Evolutionary conservation across 2,329 filamentous ascomycete species (phyloP).

Genomic region (Sporothrix globosa): DNA sequence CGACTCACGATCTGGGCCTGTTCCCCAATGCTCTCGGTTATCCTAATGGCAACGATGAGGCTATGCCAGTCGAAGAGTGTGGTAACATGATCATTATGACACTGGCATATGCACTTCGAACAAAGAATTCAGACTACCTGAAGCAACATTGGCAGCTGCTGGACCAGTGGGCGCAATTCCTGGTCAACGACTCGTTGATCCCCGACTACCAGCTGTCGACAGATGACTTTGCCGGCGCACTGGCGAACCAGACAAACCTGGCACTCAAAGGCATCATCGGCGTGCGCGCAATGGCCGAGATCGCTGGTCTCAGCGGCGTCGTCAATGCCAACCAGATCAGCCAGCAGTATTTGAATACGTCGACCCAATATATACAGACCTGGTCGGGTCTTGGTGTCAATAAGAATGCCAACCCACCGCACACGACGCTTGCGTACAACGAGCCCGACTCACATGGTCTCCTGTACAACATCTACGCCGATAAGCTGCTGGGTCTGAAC

Average conservation of each 20-base stretch:
- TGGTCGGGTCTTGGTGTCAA: slow-evolving; percentile 76
- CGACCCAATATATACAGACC: slow-evolving; percentile 65
- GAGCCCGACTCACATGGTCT: slow-evolving; percentile 57
- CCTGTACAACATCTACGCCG: slow-evolving; percentile 82
- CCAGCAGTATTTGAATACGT: slow-evolving; percentile 30
- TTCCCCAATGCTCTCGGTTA: slow-evolving; percentile 75
- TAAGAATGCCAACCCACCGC: slow-evolving; percentile 60
- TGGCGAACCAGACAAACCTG: slow-evolving; percentile 72
- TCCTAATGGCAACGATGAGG: slow-evolving; percentile 67
- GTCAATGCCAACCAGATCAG: slow-evolving; percentile 42
- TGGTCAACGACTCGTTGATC: slow-evolving; percentile 69
- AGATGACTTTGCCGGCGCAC: slow-evolving; percentile 72
- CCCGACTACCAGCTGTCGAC: slow-evolving; percentile 75
- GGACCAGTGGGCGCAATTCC: slow-evolving; percentile 71
- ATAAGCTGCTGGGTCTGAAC: slow-evolving; percentile 75
- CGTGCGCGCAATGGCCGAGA: slow-evolving; percentile 74
- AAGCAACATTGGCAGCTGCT: slow-evolving; percentile 70
- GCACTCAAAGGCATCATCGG: slow-evolving; percentile 79
- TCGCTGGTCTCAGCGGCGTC: slow-evolving; percentile 64
- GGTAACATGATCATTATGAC: slow-evolving; percentile 74
- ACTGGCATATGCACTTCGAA: slow-evolving; percentile 59
- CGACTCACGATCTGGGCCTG: slow-evolving; percentile 74
- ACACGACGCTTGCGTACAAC: slow-evolving; percentile 79
- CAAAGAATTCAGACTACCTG: slow-evolving; percentile 50
- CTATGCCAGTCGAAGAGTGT: slow-evolving; percentile 74